Evolutionary conservation across 106 monocot species (phyloP), one percentile per base, ranked within the genome.

Genomic region (Cymbidium sinense): DNA sequence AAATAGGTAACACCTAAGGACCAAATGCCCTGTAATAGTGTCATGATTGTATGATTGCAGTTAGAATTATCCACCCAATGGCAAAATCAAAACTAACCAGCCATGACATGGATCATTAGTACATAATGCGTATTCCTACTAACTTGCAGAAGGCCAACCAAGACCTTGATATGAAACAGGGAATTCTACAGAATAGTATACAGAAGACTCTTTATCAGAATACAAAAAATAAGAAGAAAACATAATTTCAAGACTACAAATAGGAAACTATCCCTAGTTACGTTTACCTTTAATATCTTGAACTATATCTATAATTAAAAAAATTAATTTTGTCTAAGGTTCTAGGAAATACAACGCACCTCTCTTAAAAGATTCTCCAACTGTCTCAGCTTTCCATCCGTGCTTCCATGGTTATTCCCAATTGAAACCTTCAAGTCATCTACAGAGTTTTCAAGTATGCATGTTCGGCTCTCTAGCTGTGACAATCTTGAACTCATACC

Each of bases 331-430:
- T 71, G 71, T 71, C 21, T 37, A 28, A 74, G 8, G 44, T 43
- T 43, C 25, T 20, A 28, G 74, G 10, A 44, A 43, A 44, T 43
- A 28, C 1, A 74, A 33, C 27, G 74, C 20, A 88, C 91, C 91
- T 91, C 91, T 86, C 82, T 86, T 47, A 91, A 58, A 77, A 91
- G 85, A 82, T 86, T 88, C 74, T 88, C 91, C 47, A 91, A 70
- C 47, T 91, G 91, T 64, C 88, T 88, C 77, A 91, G 58, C 78
- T 83, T 91, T 81, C 91, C 86, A 86, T 86, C 86, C 69, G 83
- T 81, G 70, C 78, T 86, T 43, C 91, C 88, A 76, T 50, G 73
- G 61, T 77, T 77, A 70, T 88, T 84, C 36, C 83, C 82, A 75
- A 85, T 37, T 44, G 83, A 73, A 43, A 85, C 62, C 79, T 91